Base-by-base conservation (phyloP, 176 grass and related monocot genomes). In the Zoysia pacifica region DNA sequence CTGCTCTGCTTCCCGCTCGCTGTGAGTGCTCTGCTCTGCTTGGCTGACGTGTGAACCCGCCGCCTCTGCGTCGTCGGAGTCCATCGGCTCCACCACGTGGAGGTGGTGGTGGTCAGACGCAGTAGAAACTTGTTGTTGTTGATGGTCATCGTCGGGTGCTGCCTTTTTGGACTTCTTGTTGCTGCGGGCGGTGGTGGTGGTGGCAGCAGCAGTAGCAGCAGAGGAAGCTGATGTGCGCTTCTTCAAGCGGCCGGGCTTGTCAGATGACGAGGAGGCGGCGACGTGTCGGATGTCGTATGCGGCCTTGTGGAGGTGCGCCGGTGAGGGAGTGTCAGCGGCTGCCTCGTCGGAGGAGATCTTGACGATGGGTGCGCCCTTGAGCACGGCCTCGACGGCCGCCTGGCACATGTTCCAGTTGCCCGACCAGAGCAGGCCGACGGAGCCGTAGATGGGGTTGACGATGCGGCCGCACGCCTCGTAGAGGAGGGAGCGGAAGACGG, bases 11-110 rank as follows among this genome's bases (percentile, higher is more conserved):
- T 28, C 28, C 46, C 46, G 40, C 39, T 10, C 15, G 15, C 46
- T 3, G 56, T 3, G 19, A 12, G 63, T 50, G 35, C 77, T 69
- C 45, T 81, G 86, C 55, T 84, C 71, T n/a, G 70, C 89, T 68
- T 90, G 89, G 84, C 81, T 90, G 76, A 90, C 89, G 71, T 90
- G 80, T 36, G 89, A 90, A 9, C 56, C 78, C 42, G 39, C 79
- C 74, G 76, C 75, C 62, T 28, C 71, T 11, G 47, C 43, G 36
- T 83, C 48, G 2, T 19, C 44, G 38, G 28, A 28, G 28, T 28
- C 28, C 28, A 28, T 28, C 28, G 28, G 28, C 28, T 28, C 28
- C 28, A 28, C 28, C 28, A 28, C 28, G 28, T 28, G 28, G 28
- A 28, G 28, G 28, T 51, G 18, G 48, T 72, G 72, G 77, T 51